phyloP scores from a whole-genome alignment of 2,329 filamentous ascomycete genomes.

The Madurella mycetomatis region DNA sequence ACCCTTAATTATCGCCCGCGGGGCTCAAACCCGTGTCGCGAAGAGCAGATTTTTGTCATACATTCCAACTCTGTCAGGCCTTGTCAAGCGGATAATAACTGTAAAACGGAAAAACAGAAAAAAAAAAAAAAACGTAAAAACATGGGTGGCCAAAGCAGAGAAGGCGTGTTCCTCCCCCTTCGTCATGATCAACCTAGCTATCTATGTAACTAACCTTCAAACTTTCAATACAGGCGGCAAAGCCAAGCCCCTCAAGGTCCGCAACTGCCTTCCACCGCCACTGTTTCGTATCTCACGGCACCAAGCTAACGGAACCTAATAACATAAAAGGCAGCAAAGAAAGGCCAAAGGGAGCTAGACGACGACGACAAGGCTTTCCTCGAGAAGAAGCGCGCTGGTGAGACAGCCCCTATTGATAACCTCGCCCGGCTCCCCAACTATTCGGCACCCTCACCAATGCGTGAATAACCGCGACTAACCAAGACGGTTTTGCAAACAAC shows the following conservation, averaged over 20 bases:
- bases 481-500: conserved; percentile 5
- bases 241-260: conserved; percentile 72
- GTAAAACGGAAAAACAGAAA: conserved; percentile 20
- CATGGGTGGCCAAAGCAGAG: conserved; percentile 65
- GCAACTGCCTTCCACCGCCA: neutral
- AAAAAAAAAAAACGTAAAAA: conserved; percentile 37
- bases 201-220: conserved; percentile 5
- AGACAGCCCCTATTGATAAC: conserved; percentile 28
- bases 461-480: conserved; percentile 15
- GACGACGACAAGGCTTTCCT: conserved; percentile 81
- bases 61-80: too few species aligned
- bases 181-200: conserved; percentile 8
- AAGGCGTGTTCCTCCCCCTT: conserved; percentile 44
- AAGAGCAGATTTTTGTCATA: too few species aligned
- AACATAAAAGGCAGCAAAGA: conserved; percentile 63
- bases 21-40: too few species aligned
- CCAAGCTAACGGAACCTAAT: too few species aligned
- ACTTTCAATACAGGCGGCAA: conserved; percentile 60
- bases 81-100: neutral
- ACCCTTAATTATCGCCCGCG: neutral
- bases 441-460: too few species aligned
- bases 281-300: too few species aligned
- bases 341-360: conserved; percentile 74
- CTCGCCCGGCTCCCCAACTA: neutral
- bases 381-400: conserved; percentile 81